These are phyloP conservation scores for Eutrema yunnanense DNA, from an alignment of 345 rosid species.

Conservation along the genomic window DNA sequence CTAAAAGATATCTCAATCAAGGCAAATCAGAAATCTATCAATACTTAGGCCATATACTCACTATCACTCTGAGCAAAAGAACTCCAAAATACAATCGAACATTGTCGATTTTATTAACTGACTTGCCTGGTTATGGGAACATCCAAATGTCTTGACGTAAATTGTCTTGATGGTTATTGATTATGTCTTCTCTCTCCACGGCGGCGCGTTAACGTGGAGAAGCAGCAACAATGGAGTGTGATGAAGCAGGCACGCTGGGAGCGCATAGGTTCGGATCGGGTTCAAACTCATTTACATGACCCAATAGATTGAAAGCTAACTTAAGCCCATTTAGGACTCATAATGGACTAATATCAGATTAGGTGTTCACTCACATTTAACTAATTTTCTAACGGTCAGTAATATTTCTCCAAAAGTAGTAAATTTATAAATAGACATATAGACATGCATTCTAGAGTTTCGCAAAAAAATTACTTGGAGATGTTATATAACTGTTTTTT, in stretches of 20 bases:
- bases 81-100: neutral
- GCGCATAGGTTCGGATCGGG: neutral
- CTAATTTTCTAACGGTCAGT: neutral
- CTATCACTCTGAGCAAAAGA: neutral
- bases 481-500: too few relatives aligned
- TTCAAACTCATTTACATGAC: neutral
- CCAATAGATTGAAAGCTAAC: neutral
- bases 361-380: neutral
- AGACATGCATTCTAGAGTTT: too few relatives aligned
- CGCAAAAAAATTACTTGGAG: too few relatives aligned
- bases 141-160: slow-evolving; percentile 87
- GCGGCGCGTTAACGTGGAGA: slow-evolving; percentile 15
- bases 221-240: neutral
- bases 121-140: slow-evolving; percentile 92
- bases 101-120: neutral
- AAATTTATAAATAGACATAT: too few relatives aligned
- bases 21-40: neutral
- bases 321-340: neutral
- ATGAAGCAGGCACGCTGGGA: neutral
- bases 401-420: too few relatives aligned
- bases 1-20: neutral
- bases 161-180: slow-evolving; percentile 44
- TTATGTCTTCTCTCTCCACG: neutral
- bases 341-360: neutral
- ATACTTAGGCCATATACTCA: neutral